Base-by-base conservation (phyloP, 805 yeast species). In the Scheffersomyces lignosus region DNA sequence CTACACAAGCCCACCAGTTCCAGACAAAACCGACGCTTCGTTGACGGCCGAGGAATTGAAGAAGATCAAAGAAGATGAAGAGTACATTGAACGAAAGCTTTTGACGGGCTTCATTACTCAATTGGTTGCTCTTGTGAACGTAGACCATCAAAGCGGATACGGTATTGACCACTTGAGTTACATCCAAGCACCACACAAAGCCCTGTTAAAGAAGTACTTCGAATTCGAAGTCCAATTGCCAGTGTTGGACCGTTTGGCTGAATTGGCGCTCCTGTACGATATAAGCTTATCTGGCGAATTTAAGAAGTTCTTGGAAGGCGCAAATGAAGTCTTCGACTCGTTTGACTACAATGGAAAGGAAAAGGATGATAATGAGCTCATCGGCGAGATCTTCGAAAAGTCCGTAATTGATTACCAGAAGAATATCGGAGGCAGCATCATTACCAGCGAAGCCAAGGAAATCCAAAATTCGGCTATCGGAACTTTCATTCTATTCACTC, bases 231-330 rank as follows among this genome's bases (percentile, higher is more conserved):
- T 36, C 4, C 17, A 26, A 2, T 22, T 35, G 8, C 32, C 33
- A 0, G 62, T 52, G 4, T 23, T 44, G 39, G 64, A 43, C 31
- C 58, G 64, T 38, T 53, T 40, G 18, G 45, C 45, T 27, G 64
- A 56, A 36, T 63, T 88, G 41, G 73, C 84, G 0, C 51, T 69
- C 22, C 78, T 93, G 3, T 77, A 75, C 58, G 98, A 90, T 58
- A 52, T 87, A 34, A 78, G 82, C 35, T 61, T 80, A 9, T 61
- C 60, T n/a, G 49, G 51, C 1, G 58, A 60, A 15, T 71, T 82
- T 29, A 42, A 47, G 2, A 46, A 62, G 50, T 50, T 51, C 70
- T 28, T 62, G 6, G 48, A 54, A 3, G 66, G 67, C 23, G 58
- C 81, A 2, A 58, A 56, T 28, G 48, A 54, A 2, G 51, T 83